Base-by-base conservation (phyloP, 148 eudicot genomes). In the Cornus controversa region DNA sequence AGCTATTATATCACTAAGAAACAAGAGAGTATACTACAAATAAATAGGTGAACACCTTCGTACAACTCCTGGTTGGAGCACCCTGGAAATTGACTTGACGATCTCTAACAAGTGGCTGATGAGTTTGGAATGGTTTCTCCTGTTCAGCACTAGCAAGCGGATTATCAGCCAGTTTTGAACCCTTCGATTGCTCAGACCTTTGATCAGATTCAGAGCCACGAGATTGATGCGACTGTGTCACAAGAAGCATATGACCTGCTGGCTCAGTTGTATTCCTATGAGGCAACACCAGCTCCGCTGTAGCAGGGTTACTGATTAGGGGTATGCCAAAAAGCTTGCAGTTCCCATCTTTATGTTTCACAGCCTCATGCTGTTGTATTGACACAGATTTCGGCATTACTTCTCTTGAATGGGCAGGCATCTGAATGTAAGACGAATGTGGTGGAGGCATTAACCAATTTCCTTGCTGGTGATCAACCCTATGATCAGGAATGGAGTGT, bases 281-380 rank as follows among this genome's bases (percentile, higher is more conserved):
- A 40, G 84, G 68, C 31, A 68, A 24, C 66, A 85, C 29, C 25
- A 86, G 78, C 40, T 85, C 90, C 67, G 69, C 73, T 42, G 84
- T 13, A 60, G 77, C 76, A 40, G 88, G 81, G 78, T 82, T 87
- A 76, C 85, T 84, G 60, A 73, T 63, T 7, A 96, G 91, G 22
- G 92, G 88, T 69, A 93, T 87, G 64, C 99, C 99, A 85, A 96
- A 96, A 40, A 96, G 86, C 85, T 90, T 96, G 78, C 84, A 93
- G 78, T 85, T 91, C 74, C 90, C 92, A 65, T 92, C 98, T 72
- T 84, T 87, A 26, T 90, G 86, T 75, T 86, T 89, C 6, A 58
- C 78, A 54, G 87, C 67, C 67, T 88, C 92, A 40, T 75, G 82
- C 58, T 84, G 89, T 69, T 82, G 87, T 65, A 20, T 78, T 69